Conservation (phyloP, 1,284 basidiomycete species). For the Sanghuangporus baumii region DNA sequence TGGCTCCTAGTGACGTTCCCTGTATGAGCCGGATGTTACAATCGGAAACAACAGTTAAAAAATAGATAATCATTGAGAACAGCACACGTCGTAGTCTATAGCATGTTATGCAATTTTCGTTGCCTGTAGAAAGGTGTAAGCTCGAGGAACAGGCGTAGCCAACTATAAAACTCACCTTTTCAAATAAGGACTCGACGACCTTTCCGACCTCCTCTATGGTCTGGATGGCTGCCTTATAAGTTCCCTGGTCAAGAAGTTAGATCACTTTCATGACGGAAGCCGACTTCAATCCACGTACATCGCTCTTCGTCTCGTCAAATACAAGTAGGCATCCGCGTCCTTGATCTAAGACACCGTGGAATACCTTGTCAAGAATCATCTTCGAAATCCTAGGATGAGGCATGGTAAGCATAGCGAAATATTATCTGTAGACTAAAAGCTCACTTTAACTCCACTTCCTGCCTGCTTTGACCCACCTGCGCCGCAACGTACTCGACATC, state of each 20-base stretch:
- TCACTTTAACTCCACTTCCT: constrained; percentile 93
- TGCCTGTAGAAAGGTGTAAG: constrained; percentile 28
- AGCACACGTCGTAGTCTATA: too few relatives aligned
- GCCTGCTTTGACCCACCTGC: constrained; percentile 83
- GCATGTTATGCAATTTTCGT: constrained; percentile 39
- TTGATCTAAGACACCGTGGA: constrained; percentile 94
- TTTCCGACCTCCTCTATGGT: constrained; percentile 88
- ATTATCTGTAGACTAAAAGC: constrained; percentile 25
- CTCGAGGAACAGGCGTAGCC: constrained; percentile 3
- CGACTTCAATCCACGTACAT: constrained; percentile 46
- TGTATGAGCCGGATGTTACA: too few relatives aligned
- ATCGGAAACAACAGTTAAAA: too few relatives aligned
- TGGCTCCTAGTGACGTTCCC: too few relatives aligned
- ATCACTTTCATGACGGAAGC: not conserved
- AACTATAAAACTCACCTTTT: constrained; percentile 53
- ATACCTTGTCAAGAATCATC: constrained; percentile 96
- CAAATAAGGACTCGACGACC: constrained; percentile 88
- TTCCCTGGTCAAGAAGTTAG: constrained; percentile 23
- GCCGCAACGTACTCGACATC: constrained; percentile 89
- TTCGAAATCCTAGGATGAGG: constrained; percentile 68
- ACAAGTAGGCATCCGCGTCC: constrained; percentile 89
- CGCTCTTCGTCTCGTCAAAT: constrained; percentile 79
- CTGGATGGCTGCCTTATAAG: constrained; percentile 83
- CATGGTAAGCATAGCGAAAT: too few relatives aligned
- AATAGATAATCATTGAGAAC: too few relatives aligned